Evolutionary conservation across 129 eudicot species (phyloP).

Genomic region (Arctium minus): DNA sequence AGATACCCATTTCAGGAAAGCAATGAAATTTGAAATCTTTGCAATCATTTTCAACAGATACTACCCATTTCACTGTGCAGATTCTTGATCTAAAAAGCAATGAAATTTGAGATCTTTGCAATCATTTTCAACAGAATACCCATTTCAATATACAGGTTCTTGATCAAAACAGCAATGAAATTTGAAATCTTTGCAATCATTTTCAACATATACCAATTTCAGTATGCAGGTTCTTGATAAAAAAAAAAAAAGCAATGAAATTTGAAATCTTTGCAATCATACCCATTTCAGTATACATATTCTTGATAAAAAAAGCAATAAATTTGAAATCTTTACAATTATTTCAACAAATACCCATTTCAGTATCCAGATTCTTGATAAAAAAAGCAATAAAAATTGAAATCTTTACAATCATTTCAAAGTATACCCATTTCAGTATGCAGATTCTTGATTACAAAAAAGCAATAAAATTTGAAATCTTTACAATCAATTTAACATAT

Average conservation of each 20-base stretch:
- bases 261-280: not conserved
- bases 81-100: not conserved
- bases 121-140: no score
- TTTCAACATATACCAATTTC: no score
- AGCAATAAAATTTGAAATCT: no score
- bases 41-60: no score
- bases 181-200: not conserved
- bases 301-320: no score
- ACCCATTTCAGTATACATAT: no score
- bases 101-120: not conserved
- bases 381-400: not conserved
- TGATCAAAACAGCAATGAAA: not conserved
- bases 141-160: no score
- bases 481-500: no score
- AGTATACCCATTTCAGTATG: not conserved
- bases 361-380: no score
- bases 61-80: not conserved
- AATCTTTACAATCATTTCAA: not conserved
- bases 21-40: not conserved
- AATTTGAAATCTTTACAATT: no score
- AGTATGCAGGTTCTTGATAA: no score
- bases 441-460: not conserved
- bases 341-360: not conserved
- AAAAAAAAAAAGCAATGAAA: not conserved
- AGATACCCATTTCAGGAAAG: not conserved